phyloP scores from a whole-genome alignment of 352 stramenopile genomes.

The Globisporangium spinosum region DNA sequence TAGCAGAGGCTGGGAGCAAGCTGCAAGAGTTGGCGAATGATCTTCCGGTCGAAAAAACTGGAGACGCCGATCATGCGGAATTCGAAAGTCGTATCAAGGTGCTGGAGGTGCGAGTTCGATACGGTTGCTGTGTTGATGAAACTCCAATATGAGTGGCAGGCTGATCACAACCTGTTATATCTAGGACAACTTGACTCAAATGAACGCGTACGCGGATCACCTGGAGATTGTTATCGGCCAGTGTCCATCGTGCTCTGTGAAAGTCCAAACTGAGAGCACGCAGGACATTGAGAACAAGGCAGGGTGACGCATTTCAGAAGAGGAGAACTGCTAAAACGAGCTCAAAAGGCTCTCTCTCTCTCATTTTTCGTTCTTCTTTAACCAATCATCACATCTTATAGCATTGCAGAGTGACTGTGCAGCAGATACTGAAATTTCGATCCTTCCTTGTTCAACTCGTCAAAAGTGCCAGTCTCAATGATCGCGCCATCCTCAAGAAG shows the following conservation, averaged over 20 bases:
- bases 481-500: conserved; percentile 81
- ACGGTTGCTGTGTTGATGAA: not conserved
- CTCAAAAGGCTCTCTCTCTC: conserved; percentile 2
- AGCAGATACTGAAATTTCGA: conserved; percentile 77
- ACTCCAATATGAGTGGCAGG: not conserved
- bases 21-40: conserved; percentile 14
- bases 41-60: conserved; percentile 15
- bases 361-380: conserved; percentile 5
- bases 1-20: conserved; percentile 23
- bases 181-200: conserved; percentile 72
- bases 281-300: conserved; percentile 34
- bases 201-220: conserved; percentile 79
- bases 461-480: conserved; percentile 68
- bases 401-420: conserved; percentile 53
- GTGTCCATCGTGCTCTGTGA: conserved; percentile 62
- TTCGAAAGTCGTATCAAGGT: conserved; percentile 46
- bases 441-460: conserved; percentile 70
- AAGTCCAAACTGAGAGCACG: conserved; percentile 65
- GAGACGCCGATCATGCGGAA: conserved; percentile 24
- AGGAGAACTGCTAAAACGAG: not conserved
- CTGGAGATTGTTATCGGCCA: conserved; percentile 71
- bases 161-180: not conserved
- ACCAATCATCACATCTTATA: conserved; percentile 29
- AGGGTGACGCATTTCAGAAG: conserved; percentile 10
- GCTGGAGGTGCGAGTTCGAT: conserved; percentile 44